Percentiles rank a stretch among this genome's conserved stretches.
Conservation (phyloP, 75 land plant genomes). For the Cunninghamia lanceolata region DNA sequence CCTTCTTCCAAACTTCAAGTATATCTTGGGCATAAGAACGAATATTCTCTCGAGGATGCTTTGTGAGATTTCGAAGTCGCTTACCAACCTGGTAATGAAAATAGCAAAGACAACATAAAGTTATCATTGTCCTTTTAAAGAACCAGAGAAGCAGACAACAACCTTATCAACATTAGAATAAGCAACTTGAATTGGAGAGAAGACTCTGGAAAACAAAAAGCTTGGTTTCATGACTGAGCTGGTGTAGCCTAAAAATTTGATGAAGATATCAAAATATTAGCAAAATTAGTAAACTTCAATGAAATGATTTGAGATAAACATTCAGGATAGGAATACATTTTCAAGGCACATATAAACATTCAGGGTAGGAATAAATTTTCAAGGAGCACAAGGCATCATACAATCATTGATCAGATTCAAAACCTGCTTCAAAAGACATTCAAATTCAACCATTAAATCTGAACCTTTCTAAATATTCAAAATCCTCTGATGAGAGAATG, state of each 20-base stretch:
- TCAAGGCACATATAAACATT: background rate
- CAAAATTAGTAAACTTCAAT: background rate
- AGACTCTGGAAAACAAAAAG: background rate
- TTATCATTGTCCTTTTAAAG: background rate
- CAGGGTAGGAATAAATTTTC: background rate
- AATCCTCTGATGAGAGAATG: too few species aligned
- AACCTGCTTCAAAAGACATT: background rate
- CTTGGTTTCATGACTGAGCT: background rate
- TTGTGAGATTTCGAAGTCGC: constrained; percentile 64
- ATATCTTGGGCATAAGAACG: constrained; percentile 56
- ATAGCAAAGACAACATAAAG: background rate
- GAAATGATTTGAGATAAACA: background rate
- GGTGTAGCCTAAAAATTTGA: background rate
- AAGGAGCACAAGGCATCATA: background rate
- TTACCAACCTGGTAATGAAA: constrained; percentile 63
- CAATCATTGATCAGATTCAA: background rate
- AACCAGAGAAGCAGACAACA: background rate
- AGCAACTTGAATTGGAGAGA: background rate
- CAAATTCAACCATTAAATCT: background rate
- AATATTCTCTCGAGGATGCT: constrained; percentile 68
- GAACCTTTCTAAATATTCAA: too few species aligned
- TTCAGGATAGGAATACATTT: background rate
- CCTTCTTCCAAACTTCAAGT: constrained; percentile 76
- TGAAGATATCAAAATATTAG: background rate
- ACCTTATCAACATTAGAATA: background rate